phyloP scores from a whole-genome alignment of 1,284 basidiomycete genomes.

The Melampsora larici-populina region DNA sequence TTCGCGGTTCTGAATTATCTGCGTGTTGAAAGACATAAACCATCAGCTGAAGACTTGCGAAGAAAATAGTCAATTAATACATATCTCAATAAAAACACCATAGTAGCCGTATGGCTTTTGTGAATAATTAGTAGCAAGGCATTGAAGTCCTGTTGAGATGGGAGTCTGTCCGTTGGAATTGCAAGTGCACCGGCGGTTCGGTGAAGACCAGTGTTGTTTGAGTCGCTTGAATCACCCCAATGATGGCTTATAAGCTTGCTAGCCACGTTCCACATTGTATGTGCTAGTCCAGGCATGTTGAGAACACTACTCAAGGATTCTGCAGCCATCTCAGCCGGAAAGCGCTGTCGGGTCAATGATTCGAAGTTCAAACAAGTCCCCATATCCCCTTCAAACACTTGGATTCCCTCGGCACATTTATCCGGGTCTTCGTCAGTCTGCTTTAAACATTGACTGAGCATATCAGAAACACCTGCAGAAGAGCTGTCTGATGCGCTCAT shows the following conservation, averaged over 20 bases:
- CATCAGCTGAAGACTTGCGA: background rate
- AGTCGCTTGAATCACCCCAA: too few species aligned
- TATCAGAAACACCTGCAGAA: background rate
- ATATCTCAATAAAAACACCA: background rate
- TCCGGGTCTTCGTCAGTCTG: background rate
- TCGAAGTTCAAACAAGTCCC: background rate
- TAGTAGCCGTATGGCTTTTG: too few species aligned
- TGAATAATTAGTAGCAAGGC: background rate
- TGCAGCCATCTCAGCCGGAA: too few species aligned
- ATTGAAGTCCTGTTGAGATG: too few species aligned
- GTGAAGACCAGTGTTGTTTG: background rate
- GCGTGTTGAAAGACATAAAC: too few species aligned
- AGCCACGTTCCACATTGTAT: background rate
- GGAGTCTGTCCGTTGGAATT: background rate
- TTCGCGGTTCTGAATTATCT: background rate
- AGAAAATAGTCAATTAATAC: background rate
- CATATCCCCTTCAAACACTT: too few species aligned
- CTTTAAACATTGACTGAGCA: background rate
- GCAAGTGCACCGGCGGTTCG: background rate
- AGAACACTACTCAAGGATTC: background rate
- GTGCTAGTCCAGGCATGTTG: too few species aligned
- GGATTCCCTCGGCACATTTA: background rate
- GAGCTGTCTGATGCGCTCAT: constrained; percentile 7
- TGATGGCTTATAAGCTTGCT: background rate
- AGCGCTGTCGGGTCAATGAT: too few species aligned